phyloP scores from a whole-genome alignment of 1,284 basidiomycete genomes.

The Kwoniella shivajii region DNA sequence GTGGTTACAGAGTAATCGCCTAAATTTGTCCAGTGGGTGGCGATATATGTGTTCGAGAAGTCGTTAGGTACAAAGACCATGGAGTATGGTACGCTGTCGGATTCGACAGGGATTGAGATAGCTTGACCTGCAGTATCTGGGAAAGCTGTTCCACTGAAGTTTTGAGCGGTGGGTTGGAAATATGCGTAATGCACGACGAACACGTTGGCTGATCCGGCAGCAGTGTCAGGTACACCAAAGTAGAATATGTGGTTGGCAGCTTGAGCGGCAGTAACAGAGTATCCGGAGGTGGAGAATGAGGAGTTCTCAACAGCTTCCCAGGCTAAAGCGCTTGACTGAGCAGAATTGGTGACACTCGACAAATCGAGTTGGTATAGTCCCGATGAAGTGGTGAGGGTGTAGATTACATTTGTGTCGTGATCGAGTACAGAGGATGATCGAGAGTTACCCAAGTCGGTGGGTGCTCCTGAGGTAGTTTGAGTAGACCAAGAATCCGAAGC shows the following conservation, averaged over 20 bases:
- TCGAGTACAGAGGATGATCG: slow-evolving; percentile 67
- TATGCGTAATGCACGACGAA: slow-evolving; percentile 84
- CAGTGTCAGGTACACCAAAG: slow-evolving; percentile 67
- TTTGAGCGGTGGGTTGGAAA: slow-evolving; percentile 42
- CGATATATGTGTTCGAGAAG: slow-evolving; percentile 72
- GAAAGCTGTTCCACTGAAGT: slow-evolving; percentile 60
- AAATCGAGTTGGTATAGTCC: slow-evolving; percentile 67
- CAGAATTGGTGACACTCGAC: slow-evolving; percentile 61
- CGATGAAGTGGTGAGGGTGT: slow-evolving; percentile 37
- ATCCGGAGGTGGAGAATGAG: slow-evolving; percentile 57
- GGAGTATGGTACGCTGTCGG: slow-evolving; percentile 54
- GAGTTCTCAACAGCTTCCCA: slow-evolving; percentile 67
- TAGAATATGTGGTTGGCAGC: slow-evolving; percentile 60
- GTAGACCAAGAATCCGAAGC: slow-evolving; percentile 50
- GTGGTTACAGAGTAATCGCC: slow-evolving; percentile 36
- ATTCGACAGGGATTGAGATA: slow-evolving; percentile 70
- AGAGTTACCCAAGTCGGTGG: slow-evolving; percentile 39
- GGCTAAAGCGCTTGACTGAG: slow-evolving; percentile 60
- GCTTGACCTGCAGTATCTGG: slow-evolving; percentile 73
- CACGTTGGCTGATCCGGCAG: slow-evolving; percentile 70
- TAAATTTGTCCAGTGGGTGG: slow-evolving; percentile 58
- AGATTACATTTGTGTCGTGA: slow-evolving; percentile 85
- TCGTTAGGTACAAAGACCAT: slow-evolving; percentile 84
- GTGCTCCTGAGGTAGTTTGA: slow-evolving; percentile 46
- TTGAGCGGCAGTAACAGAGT: slow-evolving; percentile 43